These are phyloP conservation scores for Talaromyces sp. DNA, from an alignment of 2,329 filamentous ascomycete genomes.

Conservation along the genomic window DNA sequence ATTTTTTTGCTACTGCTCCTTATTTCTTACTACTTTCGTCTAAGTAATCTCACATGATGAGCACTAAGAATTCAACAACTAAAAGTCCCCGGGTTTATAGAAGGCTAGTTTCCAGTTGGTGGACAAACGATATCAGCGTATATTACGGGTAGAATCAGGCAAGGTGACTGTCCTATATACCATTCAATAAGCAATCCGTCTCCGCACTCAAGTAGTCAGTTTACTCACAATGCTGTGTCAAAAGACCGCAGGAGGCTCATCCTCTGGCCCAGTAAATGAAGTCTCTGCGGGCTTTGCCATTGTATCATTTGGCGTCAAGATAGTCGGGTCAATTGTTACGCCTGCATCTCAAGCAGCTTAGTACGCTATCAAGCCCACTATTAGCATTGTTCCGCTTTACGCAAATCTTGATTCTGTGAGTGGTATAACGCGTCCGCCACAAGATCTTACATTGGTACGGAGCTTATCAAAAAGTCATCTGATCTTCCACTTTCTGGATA, in stretches of 20 bases:
- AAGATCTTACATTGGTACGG: not conserved
- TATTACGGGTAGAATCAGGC: not conserved
- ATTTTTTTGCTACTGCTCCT: not conserved
- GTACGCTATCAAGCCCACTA: not conserved
- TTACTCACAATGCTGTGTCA: not conserved
- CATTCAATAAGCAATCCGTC: not conserved
- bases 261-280: not conserved
- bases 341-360: not conserved
- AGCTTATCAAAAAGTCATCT: not conserved
- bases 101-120: not conserved
- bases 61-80: not conserved
- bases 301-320: not conserved
- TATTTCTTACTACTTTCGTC: not conserved
- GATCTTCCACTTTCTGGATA: not conserved
- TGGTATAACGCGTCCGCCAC: not conserved
- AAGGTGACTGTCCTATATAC: not conserved
- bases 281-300: not conserved
- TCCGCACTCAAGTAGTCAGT: not conserved
- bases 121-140: not conserved
- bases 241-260: not conserved
- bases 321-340: not conserved
- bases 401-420: not conserved
- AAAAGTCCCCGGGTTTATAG: not conserved
- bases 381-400: not conserved
- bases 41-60: not conserved